Base-by-base conservation (phyloP, 441 rosid genomes). In the Sinapis alba region DNA sequence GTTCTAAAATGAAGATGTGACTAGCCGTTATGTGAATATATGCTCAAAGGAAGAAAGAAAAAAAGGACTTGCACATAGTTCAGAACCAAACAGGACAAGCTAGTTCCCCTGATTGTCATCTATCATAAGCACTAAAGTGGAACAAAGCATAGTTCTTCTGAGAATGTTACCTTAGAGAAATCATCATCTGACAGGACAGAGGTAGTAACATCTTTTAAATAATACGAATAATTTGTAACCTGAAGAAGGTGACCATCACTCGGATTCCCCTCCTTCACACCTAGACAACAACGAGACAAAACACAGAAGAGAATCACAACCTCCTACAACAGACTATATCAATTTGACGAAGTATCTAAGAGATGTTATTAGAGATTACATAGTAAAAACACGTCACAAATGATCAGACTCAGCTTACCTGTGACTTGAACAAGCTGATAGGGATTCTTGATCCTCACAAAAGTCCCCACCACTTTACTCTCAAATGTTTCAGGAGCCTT, bases 361-460 rank as follows among this genome's bases (percentile, higher is more conserved):
- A 30, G 21, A 61, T 45, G 6, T 4, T 11, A 24, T 11, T 12
- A 21, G 21, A 32, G 34, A 1, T 56, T 21, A n/a, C 15, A 34
- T n/a, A 8, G 23, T 34, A 13, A 30, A 47, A 50, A 6, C 5
- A 68, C 21, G 12, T 57, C 64, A 56, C 54, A 34, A 11, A 41
- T 12, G 43, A 71, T 45, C 54, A 45, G 58, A 41, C 41, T 60
- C 43, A 41, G 65, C 47, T 38, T 3, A 67, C 71, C 60, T 28
- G 79, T 82, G 19, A 88, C 88, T 71, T 80, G 85, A 74, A 85
- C 78, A 68, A 86, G 85, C 81, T 71, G 83, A 70, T 73, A 63
- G n/a, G 84, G 76, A 56, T 84, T 76, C 74, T 84, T 88, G 68
- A 84, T 79, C 82, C 88, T 81, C 20, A 85, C 82, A 71, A 84